Base-by-base conservation (phyloP, 106 monocot genomes). In the Cymbidium sinense region DNA sequence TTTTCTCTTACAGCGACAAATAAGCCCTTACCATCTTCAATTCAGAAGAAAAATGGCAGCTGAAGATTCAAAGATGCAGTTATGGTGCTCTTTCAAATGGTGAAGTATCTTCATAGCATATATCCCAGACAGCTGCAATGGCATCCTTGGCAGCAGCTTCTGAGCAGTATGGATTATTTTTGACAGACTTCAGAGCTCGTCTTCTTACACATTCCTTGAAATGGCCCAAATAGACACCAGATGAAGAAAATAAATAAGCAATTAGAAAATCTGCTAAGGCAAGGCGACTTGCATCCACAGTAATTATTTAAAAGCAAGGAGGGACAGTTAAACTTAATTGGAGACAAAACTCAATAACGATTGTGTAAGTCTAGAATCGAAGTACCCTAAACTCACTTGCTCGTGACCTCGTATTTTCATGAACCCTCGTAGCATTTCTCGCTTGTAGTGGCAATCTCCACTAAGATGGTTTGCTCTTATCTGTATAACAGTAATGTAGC, bases 11-110 rank as follows among this genome's bases (percentile, higher is more conserved):
- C 47, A 0, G 47, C 11, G 13, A 47, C 47, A 47, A 47, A 47
- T 47, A 15, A 47, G 47, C 17, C 13, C 61, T 62, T 27, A 62
- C 61, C 61, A 62, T 5, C 25, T 62, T 27, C 27, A 62, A 25
- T 62, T 62, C 61, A 9, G 61, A 25, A 62, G 25, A 62, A 62
- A 25, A 62, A 62, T 62, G 61, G 2, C 0, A 27, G 61, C 6
- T 23, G 61, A 69, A 69, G 8, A n/a, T 71, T 71, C 37, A 39
- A 39, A 71, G 37, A 71, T 2, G 5, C 73, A 35, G 31, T 88
- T 47, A 96, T 8, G 94, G 96, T 79, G 96, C 96, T 43, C 96
- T 80, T 30, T 98, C 96, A 29, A 98, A 98, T 15, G 96, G 96
- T 19, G 72, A 81, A 6, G 96, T 98, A 35, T 98, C 96, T 62